Evolutionary conservation across 805 yeast genomes (phyloP), one percentile per base, ranked within the genome.

Genomic region (Starmerella vaccinii): DNA sequence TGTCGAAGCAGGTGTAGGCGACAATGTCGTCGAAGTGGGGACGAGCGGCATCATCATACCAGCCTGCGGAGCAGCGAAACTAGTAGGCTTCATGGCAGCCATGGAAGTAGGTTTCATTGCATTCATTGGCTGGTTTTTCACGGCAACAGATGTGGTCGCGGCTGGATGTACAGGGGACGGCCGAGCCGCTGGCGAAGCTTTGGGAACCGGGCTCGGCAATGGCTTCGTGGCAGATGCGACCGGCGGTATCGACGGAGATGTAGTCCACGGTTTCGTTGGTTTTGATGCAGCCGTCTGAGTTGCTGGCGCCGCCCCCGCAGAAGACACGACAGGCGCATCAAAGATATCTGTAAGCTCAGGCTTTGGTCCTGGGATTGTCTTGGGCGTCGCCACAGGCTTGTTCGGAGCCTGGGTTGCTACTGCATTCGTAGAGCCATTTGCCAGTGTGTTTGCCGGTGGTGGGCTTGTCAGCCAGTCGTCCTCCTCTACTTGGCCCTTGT

Each of bases 391-490:
- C 9, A 10, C 13, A 2, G 40, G 16, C 19, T 23, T 19, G 19
- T 16, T 30, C 7, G 45, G 23, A 6, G 45, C 23, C 10, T 18
- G 12, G 2, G 35, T 34, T 8, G 38, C 32, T 22, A n/a, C 21
- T 15, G 46, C n/a, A 6, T 13, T 16, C 3, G 18, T 13, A 2
- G 43, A 10, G 13, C 32, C 12, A 27, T 13, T 10, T 18, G 27
- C 13, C 15, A 40, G 24, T 30, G 29, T 9, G 29, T 15, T 13
- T 4, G 26, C 26, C 3, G 39, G 22, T 22, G 51, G 16, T 2
- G 52, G 47, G 15, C 34, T 47, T 9, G 37, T 34, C 3, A 50
- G 49, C 57, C 57, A 53, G 47, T 55, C 58, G 24, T 53, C 55
- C 23, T 49, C 47, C 26, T n/a, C 40, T n/a, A 24, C 43, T 13